Base-by-base conservation (phyloP, 768 basidiomycete genomes). In the Phlebiopsis gigantea region DNA sequence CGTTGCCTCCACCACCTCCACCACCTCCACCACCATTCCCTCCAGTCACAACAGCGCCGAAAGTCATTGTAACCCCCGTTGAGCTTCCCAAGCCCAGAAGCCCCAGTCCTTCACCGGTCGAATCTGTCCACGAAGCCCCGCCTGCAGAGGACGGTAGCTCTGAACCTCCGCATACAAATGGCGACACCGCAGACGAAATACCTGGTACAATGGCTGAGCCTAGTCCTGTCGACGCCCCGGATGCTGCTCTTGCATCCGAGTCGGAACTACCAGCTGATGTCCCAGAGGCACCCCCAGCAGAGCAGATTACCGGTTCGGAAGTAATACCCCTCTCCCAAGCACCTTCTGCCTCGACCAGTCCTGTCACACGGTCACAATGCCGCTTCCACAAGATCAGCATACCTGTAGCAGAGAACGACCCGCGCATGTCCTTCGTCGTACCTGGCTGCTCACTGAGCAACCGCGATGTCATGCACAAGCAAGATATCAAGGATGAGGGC, bases 341-440 rank as follows among this genome's bases (percentile, higher is more conserved):
- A 39, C 34, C 34, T 39, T 39, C 34, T 34, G 31, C 31, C 17
- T 54, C 69, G 12, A 75, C 69, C 53, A 77, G 82, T 1, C 83
- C 82, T 0, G 77, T 82, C 6, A 87, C 85, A 15, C 79, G 87
- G 5, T 87, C 87, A 3, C 77, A 87, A 53, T 88, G 87, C 61
- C 81, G 82, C 41, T 88, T 82, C 67, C 85, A 83, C 64, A 81
- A 78, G 57, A 83, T 88, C 63, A 84, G 82, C 60, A 66, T 88
- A 21, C 84, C 84, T 72, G 70, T 39, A 77, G 79, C 54, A 81
- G 83, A 53, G 72, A 74, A 28, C 77, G 78, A 4, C 34, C 75
- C 74, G 29, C 79, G 81, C 6, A 70, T 84, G n/a, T 77, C 63
- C 60, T 88, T 88, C 69, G 75, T 87, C 28, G 83, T 87, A 5